These are phyloP conservation scores for Lumnitzera littorea DNA, from an alignment of 345 rosid genomes.

Conservation along the genomic window DNA sequence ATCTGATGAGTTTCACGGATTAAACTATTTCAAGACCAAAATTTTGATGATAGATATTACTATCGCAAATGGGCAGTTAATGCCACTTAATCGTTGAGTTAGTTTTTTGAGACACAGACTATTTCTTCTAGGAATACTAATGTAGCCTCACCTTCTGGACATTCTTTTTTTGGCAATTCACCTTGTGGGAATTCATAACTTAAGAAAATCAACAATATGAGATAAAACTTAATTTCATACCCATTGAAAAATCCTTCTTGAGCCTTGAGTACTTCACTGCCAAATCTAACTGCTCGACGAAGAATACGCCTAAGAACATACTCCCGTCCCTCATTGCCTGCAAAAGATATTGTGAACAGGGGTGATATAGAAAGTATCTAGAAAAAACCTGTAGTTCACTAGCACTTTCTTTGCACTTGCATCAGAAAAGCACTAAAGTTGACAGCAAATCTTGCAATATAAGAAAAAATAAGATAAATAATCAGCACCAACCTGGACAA, in stretches of 20 bases:
- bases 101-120: too few relatives aligned
- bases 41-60: too few relatives aligned
- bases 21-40: too few relatives aligned
- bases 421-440: too few relatives aligned
- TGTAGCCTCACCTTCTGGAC: too few relatives aligned
- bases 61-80: too few relatives aligned
- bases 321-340: constrained; percentile 97
- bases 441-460: not conserved
- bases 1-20: too few relatives aligned
- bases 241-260: constrained; percentile 88
- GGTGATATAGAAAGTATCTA: not conserved
- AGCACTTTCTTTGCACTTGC: too few relatives aligned
- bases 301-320: constrained; percentile 94
- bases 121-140: too few relatives aligned
- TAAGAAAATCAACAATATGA: not conserved
- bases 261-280: constrained; percentile 83
- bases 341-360: not conserved
- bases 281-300: constrained; percentile 95
- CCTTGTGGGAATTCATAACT: not conserved
- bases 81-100: too few relatives aligned
- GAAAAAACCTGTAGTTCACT: not conserved
- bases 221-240: constrained; percentile 28
- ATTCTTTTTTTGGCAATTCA: too few relatives aligned
- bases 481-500: constrained; percentile 63
- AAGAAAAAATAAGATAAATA: not conserved